phyloP scores from a whole-genome alignment of 2,329 filamentous ascomycete genomes.

The Calonectria honghensis region DNA sequence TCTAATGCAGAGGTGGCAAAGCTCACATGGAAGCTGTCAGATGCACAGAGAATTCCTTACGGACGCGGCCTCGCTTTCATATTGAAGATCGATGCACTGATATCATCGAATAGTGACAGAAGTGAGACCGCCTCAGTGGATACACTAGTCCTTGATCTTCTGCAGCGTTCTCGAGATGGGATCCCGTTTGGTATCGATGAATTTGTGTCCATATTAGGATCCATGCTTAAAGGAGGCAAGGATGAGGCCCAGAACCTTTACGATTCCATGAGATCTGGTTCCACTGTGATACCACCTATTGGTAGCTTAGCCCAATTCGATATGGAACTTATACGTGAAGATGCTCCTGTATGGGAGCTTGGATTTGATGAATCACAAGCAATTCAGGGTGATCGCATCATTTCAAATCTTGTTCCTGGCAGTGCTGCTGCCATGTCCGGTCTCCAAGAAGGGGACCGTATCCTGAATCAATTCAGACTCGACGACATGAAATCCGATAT shows the following conservation, averaged over 20 bases:
- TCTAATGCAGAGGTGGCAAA: not conserved
- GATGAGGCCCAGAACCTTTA: not conserved
- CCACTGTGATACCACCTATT: not conserved
- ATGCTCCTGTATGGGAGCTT: slow-evolving; percentile 1
- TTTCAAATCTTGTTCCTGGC: not conserved
- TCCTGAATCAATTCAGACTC: not conserved
- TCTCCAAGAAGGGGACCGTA: not conserved
- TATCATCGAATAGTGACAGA: not conserved
- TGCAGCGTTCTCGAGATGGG: not conserved
- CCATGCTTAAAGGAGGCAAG: not conserved
- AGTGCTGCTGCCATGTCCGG: not conserved
- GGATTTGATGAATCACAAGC: not conserved
- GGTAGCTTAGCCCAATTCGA: not conserved
- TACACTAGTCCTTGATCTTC: not conserved
- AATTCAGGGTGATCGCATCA: not conserved
- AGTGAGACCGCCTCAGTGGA: no score
- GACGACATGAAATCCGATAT: not conserved
- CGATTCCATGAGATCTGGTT: slow-evolving; percentile 3
- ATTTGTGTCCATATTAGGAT: not conserved
- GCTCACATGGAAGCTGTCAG: not conserved
- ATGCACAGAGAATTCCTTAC: not conserved
- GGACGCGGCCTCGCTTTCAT: not conserved
- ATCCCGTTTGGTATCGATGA: not conserved
- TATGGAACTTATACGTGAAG: not conserved
- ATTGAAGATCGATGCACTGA: not conserved